Percentiles rank a stretch among this genome's conserved stretches.
Conservation (phyloP, 164 flowering plant species). For the Platanus orientalis region DNA sequence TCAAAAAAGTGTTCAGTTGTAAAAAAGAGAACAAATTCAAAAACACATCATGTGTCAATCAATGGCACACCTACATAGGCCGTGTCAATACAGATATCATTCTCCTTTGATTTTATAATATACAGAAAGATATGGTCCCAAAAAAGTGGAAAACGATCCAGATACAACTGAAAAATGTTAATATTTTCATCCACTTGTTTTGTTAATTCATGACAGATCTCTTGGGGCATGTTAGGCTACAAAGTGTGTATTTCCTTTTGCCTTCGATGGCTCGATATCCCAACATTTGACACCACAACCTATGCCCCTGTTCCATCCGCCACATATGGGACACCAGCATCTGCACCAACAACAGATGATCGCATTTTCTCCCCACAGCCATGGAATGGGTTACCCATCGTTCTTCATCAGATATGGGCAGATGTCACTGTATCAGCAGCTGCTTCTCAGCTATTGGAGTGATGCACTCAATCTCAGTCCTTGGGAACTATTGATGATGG, state of each 20-base stretch:
- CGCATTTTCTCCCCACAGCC: conserved; percentile 45
- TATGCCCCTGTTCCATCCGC: conserved; percentile 13
- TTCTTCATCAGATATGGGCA: conserved; percentile 21
- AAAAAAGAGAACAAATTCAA: too few species aligned
- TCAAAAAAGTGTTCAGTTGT: too few species aligned
- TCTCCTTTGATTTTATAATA: too few species aligned
- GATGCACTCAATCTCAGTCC: conserved; percentile 69
- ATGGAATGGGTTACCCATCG: conserved; percentile 19
- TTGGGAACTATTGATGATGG: conserved; percentile 70
- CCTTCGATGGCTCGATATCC: conserved; percentile 36
- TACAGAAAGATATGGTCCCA: too few species aligned
- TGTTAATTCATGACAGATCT: conserved; percentile 27
- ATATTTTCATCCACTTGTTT: conserved; percentile 14
- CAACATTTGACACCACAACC: conserved; percentile 18
- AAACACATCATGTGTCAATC: too few species aligned
- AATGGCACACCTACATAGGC: too few species aligned
- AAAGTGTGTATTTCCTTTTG: conserved; percentile 63
- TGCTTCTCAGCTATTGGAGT: conserved; percentile 63
- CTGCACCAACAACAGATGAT: conserved; percentile 60
- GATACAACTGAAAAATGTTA: too few species aligned
- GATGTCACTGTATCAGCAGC: conserved; percentile 46
- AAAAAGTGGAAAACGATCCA: too few species aligned
- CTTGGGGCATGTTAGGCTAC: too few species aligned
- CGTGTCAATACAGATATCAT: too few species aligned
- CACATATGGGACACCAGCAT: too few species aligned